Evolutionary conservation across 2,329 filamentous ascomycete genomes (phyloP), one percentile per base, ranked within the genome.

Genomic region (Claviceps monticola): DNA sequence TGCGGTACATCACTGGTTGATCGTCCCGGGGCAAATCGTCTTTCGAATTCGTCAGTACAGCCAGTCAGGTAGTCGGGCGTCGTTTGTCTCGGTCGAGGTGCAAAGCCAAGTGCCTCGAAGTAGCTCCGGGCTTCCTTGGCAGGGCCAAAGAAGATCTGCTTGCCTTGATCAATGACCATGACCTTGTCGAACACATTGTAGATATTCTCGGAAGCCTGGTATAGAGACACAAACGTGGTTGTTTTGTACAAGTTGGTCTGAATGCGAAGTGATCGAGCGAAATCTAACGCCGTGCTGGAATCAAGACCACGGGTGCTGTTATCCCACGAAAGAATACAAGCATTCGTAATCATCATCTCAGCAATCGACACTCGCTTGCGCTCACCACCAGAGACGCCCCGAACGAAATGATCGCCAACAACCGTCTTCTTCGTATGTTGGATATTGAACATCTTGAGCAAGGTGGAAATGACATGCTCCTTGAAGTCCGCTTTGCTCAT

Each of bases 401-500:
- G 82, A 19, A 93, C 77, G 56, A 91, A 88, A 1, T 80, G 78
- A 56, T 93, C 85, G 7, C 90, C 90, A 26, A 95, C 88, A 34
- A 91, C 80, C 0, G 90, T 96, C 63, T 89, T 79, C 49, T 80
- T 78, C 0, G 88, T 94, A 66, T 95, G 88, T 65, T 90, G 85
- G 51, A 95, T 95, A 63, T 91, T 93, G 74, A 95, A 94, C 86
- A 94, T 93, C 62, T 87, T 88, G 49, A 95, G 73, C 54, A 95
- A 74, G 60, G 84, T 79, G 17, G 80, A 75, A 55, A 90, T 75
- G 53, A 94, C 81, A 58, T 82, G 80, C 48, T 85, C 75, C 70
- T 90, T 90, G 71, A 91, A 91, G 16, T 85, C 82, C 5, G 68
- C 65, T 64, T 86, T 85, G 41, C 78, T 82, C 58, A 93, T 76